Evolutionary conservation across 2,329 filamentous ascomycete genomes (phyloP).

Genomic region (Trichoderma atrobrunneum): DNA sequence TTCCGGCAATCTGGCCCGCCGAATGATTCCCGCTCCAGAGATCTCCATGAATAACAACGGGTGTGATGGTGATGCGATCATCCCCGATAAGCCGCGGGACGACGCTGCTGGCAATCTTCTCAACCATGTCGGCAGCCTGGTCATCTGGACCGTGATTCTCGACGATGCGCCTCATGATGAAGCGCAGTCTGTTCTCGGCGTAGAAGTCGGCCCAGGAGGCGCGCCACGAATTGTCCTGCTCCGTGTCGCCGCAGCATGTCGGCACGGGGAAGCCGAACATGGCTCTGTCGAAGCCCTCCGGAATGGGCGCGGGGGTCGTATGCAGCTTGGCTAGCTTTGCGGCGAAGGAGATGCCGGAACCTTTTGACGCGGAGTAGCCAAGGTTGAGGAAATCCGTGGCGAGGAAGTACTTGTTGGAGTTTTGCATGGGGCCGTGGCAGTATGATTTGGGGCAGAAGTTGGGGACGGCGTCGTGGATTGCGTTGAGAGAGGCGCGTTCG

Average conservation of each 20-base stretch:
- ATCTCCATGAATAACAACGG: slow-evolving; percentile 85
- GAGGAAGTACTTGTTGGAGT: slow-evolving; percentile 53
- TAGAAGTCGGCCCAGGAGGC: slow-evolving; percentile 83
- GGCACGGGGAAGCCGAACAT: slow-evolving; percentile 81
- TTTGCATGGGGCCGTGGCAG: slow-evolving; percentile 63
- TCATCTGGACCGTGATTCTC: slow-evolving; percentile 62
- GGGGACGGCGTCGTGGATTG: slow-evolving; percentile 70
- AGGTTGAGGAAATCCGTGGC: slow-evolving; percentile 81
- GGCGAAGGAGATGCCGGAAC: slow-evolving; percentile 60
- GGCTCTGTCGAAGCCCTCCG: slow-evolving; percentile 54
- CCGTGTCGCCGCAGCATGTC: slow-evolving; percentile 83
- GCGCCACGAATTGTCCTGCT: slow-evolving; percentile 73
- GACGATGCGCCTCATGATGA: slow-evolving; percentile 58
- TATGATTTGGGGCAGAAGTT: slow-evolving; percentile 73
- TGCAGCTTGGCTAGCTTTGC: slow-evolving; percentile 77
- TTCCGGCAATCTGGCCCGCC: slow-evolving; percentile 58
- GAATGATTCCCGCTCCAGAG: slow-evolving; percentile 89
- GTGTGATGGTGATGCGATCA: slow-evolving; percentile 60
- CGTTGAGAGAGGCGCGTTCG: slow-evolving; percentile 80
- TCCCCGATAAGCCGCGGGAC: slow-evolving; percentile 76
- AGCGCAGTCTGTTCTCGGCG: slow-evolving; percentile 68
- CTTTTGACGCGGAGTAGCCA: slow-evolving; percentile 38
- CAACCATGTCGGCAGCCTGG: slow-evolving; percentile 61
- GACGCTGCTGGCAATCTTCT: slow-evolving; percentile 59
- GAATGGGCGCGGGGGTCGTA: slow-evolving; percentile 66